phyloP scores from a whole-genome alignment of 1,139 yeast species.

The Saccharomyces hybrid region DNA sequence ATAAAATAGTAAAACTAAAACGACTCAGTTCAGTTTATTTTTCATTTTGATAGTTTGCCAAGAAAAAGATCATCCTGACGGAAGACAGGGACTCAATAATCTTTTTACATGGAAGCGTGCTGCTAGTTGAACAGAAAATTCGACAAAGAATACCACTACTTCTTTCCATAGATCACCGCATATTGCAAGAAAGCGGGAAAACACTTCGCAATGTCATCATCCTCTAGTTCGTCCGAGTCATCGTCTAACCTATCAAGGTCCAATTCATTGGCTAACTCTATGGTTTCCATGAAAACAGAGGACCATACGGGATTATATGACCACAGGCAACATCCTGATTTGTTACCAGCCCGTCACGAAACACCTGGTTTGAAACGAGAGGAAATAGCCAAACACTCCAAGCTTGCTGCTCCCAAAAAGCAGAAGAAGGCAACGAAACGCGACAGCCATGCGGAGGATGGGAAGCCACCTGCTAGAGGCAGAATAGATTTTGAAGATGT shows the following conservation, averaged over 20 bases:
- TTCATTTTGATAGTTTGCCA: neutral
- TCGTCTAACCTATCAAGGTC: slow-evolving; percentile 17
- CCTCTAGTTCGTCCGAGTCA: slow-evolving; percentile 4
- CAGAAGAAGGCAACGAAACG: neutral
- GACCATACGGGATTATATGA: slow-evolving; percentile 45
- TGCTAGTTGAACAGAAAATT: neutral
- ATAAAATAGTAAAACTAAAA: neutral
- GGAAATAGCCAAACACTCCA: slow-evolving; percentile 17
- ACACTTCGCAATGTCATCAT: neutral
- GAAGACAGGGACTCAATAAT: neutral
- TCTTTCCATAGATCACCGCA: neutral
- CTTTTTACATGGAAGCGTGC: neutral
- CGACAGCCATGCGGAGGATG: neutral
- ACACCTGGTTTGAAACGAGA: neutral
- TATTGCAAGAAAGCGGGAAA: neutral
- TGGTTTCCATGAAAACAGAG: slow-evolving; percentile 34
- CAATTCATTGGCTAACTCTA: slow-evolving; percentile 22
- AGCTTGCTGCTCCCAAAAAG: neutral
- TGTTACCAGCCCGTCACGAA: slow-evolving; percentile 12
- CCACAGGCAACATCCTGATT: slow-evolving; percentile 47
- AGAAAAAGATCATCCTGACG: neutral
- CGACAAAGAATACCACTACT: neutral
- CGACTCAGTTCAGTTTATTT: neutral
- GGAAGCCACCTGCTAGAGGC: neutral
- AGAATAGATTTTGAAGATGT: slow-evolving; percentile 4